Percentiles rank a stretch among this genome's conserved stretches.
Evolutionary conservation across 164 flowering plant species (phyloP).

Genomic region (Saururus chinensis): DNA sequence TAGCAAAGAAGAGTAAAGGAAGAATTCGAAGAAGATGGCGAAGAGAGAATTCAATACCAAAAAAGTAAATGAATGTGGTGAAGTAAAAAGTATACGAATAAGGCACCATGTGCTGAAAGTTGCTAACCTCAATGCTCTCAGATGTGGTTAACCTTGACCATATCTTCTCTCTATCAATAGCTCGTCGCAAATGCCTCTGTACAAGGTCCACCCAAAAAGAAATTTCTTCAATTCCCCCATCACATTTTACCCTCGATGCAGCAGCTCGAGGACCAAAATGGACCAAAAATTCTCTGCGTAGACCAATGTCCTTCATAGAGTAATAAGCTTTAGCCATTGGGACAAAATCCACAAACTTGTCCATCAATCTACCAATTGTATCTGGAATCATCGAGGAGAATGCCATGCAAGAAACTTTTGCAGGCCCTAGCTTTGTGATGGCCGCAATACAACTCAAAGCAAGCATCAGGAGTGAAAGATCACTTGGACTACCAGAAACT

Average conservation of each 20-base stretch:
- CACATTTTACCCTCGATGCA: constrained; percentile 46
- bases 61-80: neutral
- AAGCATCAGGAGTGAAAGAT: constrained; percentile 70
- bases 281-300: constrained; percentile 75
- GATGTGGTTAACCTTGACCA: constrained; percentile 94
- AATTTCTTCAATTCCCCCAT: constrained; percentile 57
- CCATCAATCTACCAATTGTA: constrained; percentile 84
- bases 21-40: neutral
- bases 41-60: neutral
- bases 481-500: constrained; percentile 45
- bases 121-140: constrained; percentile 87
- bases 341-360: constrained; percentile 66
- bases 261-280: constrained; percentile 97
- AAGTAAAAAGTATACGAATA: neutral
- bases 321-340: constrained; percentile 63
- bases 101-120: neutral
- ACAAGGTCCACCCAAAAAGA: constrained; percentile 85
- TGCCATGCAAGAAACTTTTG: constrained; percentile 79
- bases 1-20: neutral
- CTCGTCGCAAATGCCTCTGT: constrained; percentile 79
- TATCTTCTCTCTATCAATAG: constrained; percentile 83
- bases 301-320: constrained; percentile 69
- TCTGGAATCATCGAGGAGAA: constrained; percentile 77
- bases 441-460: constrained; percentile 76
- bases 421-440: constrained; percentile 80